Evolutionary conservation across 306 rosid species (phyloP), one percentile per base, ranked within the genome.

Genomic region (Vigna nakashimae): DNA sequence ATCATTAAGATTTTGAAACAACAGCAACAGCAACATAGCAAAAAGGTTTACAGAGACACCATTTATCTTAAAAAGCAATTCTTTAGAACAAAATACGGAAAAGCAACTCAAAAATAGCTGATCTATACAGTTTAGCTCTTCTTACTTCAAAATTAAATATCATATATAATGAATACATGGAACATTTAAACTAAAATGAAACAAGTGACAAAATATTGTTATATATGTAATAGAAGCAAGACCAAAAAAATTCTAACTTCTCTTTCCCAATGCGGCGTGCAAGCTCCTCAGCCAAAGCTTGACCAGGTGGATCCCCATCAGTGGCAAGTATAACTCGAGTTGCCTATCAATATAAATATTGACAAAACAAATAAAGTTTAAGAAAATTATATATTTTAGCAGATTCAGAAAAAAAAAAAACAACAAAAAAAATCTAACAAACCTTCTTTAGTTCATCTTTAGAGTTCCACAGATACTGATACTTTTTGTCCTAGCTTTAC

Each of bases 261-360:
- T 92, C 99, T 86, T 86, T 88, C 71, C 99, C 99, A 70, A 95
- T 86, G 69, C 98, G 98, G 42, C 99, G 97, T 71, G 99, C 99
- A 84, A 95, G 93, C 91, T 92, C 99, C 81, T 95, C 99, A 68
- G 98, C 96, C 83, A 95, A 86, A 77, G 99, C 98, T 86, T 95
- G 99, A 86, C 98, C 99, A 67, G 99, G 98, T 58, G 11, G 57
- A 84, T 95, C 99, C 65, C 91, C 99, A 76, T 95, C 99, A 81
- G 99, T 95, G 75, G 99, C 98, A 77, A 95, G 89, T 80, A 95
- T 79, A 50, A 95, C 84, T 4, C 99, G 96, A 12, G 96, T 91
- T 79, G 97, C 97, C 99, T 95, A 59, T 73, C 67, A 84, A 77
- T 69, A 83, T 49, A 38, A 69, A 70, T 11, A 75, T 75, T 30